These are phyloP conservation scores for Neocatenulostroma microsporum DNA, from an alignment of 2,329 filamentous ascomycete genomes.

Conservation along the genomic window DNA sequence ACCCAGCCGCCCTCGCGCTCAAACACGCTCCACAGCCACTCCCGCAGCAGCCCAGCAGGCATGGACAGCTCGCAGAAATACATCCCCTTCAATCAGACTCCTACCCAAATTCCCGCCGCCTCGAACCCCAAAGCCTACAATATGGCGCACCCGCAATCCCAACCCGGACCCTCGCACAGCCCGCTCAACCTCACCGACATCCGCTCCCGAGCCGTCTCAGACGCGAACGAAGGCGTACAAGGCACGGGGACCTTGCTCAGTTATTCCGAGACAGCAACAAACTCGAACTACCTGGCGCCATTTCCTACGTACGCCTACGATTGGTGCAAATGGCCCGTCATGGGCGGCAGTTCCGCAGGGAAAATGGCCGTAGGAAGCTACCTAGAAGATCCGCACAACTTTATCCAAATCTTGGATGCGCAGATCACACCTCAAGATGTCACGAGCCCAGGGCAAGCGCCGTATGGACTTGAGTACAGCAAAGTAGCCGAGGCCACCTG, in stretches of 20 bases:
- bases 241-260: conserved; percentile 53
- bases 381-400: conserved; percentile 95
- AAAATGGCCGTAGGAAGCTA: conserved; percentile 96
- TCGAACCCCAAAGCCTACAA: conserved; percentile 45
- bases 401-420: conserved; percentile 95
- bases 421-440: conserved; percentile 63
- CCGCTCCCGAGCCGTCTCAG: conserved; percentile 74
- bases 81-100: conserved; percentile 57
- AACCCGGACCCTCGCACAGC: conserved; percentile 63
- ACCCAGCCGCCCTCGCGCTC: conserved; percentile 53
- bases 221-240: conserved; percentile 62
- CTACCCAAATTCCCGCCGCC: conserved; percentile 42
- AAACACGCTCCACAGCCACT: conserved; percentile 66
- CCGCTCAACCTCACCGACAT: conserved; percentile 90
- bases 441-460: conserved; percentile 60
- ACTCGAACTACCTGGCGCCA: conserved; percentile 87
- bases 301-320: conserved; percentile 97
- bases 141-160: conserved; percentile 54
- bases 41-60: conserved; percentile 71
- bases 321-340: conserved; percentile 97
- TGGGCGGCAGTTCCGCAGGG: conserved; percentile 60
- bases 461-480: conserved; percentile 77
- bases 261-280: conserved; percentile 57
- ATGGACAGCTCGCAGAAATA: conserved; percentile 46
- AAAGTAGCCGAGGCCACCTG: conserved; percentile 95